phyloP scores from a whole-genome alignment of 2,329 filamentous ascomycete genomes.

The Fusarium nanum region DNA sequence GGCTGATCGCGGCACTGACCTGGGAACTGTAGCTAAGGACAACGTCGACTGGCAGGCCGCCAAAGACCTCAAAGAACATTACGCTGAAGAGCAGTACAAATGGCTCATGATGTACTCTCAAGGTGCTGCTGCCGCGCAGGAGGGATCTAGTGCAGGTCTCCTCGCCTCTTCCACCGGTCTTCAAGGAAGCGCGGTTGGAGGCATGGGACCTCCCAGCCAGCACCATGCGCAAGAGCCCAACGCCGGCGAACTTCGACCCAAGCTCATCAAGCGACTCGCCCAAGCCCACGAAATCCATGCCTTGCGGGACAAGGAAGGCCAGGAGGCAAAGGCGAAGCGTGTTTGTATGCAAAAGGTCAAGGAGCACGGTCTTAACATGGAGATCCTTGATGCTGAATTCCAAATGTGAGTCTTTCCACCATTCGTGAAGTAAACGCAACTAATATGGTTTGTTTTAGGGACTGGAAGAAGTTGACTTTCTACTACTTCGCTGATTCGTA shows the following conservation, averaged over 20 bases:
- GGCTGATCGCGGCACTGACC: constrained; percentile 93
- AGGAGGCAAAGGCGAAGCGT: constrained; percentile 96
- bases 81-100: constrained; percentile 94
- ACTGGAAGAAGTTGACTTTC: constrained; percentile 98
- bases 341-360: constrained; percentile 97
- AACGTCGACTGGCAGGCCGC: constrained; percentile 90
- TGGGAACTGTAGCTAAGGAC: constrained; percentile 90
- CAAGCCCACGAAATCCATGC: constrained; percentile 90
- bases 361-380: constrained; percentile 95
- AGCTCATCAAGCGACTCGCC: constrained; percentile 95
- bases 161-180: constrained; percentile 72
- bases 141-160: constrained; percentile 70
- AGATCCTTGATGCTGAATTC: constrained; percentile 98
- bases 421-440: neutral
- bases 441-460: constrained; percentile 65
- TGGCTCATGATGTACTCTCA: constrained; percentile 99
- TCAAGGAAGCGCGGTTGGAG: constrained; percentile 77
- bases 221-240: constrained; percentile 79
- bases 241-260: constrained; percentile 85
- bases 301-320: constrained; percentile 94
- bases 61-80: constrained; percentile 89
- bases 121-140: constrained; percentile 72
- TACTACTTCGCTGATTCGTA: constrained; percentile 99
- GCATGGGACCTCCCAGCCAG: constrained; percentile 80
- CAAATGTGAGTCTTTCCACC: constrained; percentile 80